Percentiles rank a stretch among this genome's conserved stretches.
Conservation (phyloP, 2,329 filamentous ascomycete species). For the Fusarium pseudocircinatum region DNA sequence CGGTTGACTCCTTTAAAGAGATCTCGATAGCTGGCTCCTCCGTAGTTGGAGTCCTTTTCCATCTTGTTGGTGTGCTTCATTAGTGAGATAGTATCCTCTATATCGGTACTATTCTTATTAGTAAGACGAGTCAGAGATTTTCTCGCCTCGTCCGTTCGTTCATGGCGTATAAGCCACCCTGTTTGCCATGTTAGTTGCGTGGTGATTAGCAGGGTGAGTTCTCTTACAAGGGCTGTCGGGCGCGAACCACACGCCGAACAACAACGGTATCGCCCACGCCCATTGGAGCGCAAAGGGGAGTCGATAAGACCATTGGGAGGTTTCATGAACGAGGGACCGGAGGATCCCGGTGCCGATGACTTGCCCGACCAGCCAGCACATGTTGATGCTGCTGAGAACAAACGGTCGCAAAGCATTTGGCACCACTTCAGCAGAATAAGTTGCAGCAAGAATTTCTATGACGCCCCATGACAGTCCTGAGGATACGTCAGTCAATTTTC, state of each 20-base stretch:
- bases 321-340: constrained; percentile 44
- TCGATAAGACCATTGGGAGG: constrained; percentile 42
- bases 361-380: constrained; percentile 56
- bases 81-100: constrained; percentile 56
- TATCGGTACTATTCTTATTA: constrained; percentile 44
- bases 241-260: constrained; percentile 49
- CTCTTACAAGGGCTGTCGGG: constrained; percentile 53
- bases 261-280: constrained; percentile 51
- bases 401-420: constrained; percentile 48
- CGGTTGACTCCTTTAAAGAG: constrained; percentile 40
- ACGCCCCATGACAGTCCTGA: constrained; percentile 47
- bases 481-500: neutral
- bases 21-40: constrained; percentile 43
- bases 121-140: constrained; percentile 45
- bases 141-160: constrained; percentile 46
- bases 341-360: constrained; percentile 50
- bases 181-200: neutral
- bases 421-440: constrained; percentile 53
- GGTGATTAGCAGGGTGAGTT: neutral
- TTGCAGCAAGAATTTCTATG: constrained; percentile 50
- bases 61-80: constrained; percentile 55
- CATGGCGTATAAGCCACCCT: constrained; percentile 52
- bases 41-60: constrained; percentile 51
- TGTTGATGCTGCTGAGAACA: constrained; percentile 52
- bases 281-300: constrained; percentile 55